phyloP scores from a whole-genome alignment of 1,284 basidiomycete genomes.

The Malassezia psittaci region DNA sequence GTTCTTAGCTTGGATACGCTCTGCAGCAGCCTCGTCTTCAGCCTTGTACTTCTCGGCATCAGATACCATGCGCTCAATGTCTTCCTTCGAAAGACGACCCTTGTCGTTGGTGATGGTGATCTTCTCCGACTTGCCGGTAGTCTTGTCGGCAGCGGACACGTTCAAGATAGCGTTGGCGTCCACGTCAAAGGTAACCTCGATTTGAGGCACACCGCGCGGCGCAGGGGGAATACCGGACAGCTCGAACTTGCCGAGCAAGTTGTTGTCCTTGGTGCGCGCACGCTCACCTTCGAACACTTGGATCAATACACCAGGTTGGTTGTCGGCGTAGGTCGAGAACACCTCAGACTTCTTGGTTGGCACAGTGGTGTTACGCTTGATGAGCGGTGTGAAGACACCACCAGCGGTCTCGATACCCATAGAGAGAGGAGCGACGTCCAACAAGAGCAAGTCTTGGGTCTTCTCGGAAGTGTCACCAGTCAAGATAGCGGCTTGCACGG shows the following conservation, averaged over 20 bases:
- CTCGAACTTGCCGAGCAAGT: slow-evolving; percentile 97
- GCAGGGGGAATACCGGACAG: slow-evolving; percentile 94
- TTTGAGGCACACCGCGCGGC: slow-evolving; percentile 93
- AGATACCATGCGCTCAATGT: slow-evolving; percentile 82
- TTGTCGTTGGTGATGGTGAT: slow-evolving; percentile 99
- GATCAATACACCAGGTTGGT: slow-evolving; percentile 97
- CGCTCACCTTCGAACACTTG: slow-evolving; percentile 99
- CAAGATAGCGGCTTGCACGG: slow-evolving; percentile 96
- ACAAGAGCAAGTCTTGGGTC: slow-evolving; percentile 88
- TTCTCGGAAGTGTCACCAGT: slow-evolving; percentile 97
- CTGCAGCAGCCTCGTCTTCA: slow-evolving; percentile 52
- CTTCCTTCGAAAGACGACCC: slow-evolving; percentile 93
- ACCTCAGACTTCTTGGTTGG: slow-evolving; percentile 98
- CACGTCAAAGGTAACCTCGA: slow-evolving; percentile 97
- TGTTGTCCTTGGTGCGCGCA: slow-evolving; percentile 98
- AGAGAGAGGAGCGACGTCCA: slow-evolving; percentile 92
- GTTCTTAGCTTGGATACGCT: slow-evolving; percentile 70
- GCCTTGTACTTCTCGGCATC: slow-evolving; percentile 64
- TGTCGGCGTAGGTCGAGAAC: slow-evolving; percentile 98
- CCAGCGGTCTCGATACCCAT: slow-evolving; percentile 95
- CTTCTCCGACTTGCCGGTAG: slow-evolving; percentile 81
- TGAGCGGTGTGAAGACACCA: slow-evolving; percentile 95
- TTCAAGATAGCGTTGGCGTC: slow-evolving; percentile 97
- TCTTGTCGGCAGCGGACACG: slow-evolving; percentile 92
- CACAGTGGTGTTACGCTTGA: slow-evolving; percentile 96